Evolutionary conservation across 129 eudicot species (phyloP).

Genomic region (Arctium lappa): DNA sequence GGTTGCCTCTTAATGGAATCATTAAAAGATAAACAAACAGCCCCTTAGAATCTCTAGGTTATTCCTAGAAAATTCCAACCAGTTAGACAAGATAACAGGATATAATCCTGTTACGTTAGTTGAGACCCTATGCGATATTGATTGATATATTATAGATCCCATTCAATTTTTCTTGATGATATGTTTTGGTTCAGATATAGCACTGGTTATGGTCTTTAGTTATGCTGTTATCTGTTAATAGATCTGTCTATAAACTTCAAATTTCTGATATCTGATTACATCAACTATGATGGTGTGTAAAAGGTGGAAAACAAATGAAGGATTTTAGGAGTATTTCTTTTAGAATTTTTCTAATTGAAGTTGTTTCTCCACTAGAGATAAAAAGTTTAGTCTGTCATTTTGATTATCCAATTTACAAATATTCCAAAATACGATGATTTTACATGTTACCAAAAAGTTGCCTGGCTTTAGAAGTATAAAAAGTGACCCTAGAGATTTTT

Average conservation of each 20-base stretch:
- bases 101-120: neutral
- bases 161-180: neutral
- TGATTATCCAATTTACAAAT: neutral
- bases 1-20: too few species aligned
- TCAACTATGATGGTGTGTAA: neutral
- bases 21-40: too few species aligned
- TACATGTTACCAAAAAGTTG: neutral
- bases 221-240: slow-evolving; percentile 6
- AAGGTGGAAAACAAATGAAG: neutral
- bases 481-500: neutral
- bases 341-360: neutral
- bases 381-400: neutral
- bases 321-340: neutral
- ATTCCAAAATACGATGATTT: neutral
- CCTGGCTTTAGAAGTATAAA: neutral
- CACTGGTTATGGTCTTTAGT: neutral
- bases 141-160: neutral
- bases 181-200: neutral
- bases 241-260: slow-evolving; percentile 3
- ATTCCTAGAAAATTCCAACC: neutral
- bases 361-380: neutral
- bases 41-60: neutral
- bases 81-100: neutral
- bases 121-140: slow-evolving; percentile 1
- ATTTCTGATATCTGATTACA: neutral